Percentiles rank a stretch among this genome's conserved stretches.
phyloP scores from a whole-genome alignment of 768 basidiomycete species.

The Podaxis sp. region DNA sequence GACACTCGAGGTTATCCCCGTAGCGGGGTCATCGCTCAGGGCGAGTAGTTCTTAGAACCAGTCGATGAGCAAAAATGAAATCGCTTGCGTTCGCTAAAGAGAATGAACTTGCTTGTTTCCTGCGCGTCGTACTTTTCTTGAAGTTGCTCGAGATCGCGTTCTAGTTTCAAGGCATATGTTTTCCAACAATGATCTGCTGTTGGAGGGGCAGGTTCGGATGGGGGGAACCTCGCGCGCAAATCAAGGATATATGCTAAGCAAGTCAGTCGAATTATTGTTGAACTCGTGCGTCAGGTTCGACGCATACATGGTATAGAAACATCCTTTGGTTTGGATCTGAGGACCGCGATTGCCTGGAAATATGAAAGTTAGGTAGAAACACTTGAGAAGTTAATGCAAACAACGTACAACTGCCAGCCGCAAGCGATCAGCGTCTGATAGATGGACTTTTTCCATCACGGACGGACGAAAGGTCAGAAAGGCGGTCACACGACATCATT shows the following conservation, averaged over 20 bases:
- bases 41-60: constrained; percentile 1
- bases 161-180: constrained; percentile 40
- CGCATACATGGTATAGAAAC: constrained; percentile 41
- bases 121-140: constrained; percentile 36
- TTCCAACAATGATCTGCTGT: constrained; percentile 36
- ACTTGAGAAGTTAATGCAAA: neutral
- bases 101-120: neutral
- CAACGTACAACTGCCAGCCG: constrained; percentile 42
- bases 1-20: neutral
- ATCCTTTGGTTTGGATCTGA: constrained; percentile 43
- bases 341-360: constrained; percentile 43
- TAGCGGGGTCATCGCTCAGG: neutral
- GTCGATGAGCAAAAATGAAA: neutral
- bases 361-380: constrained; percentile 4
- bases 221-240: constrained; percentile 35
- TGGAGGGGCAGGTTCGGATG: constrained; percentile 21
- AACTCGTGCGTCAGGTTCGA: neutral
- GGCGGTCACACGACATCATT: neutral
- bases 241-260: constrained; percentile 45
- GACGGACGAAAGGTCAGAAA: neutral
- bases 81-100: too few relatives aligned
- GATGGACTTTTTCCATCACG: neutral
- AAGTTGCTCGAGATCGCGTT: constrained; percentile 36
- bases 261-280: neutral
- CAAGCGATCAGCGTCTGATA: constrained; percentile 31